Percentiles rank a stretch among this genome's conserved stretches.
Evolutionary conservation across 257 asterid species (phyloP).

Genomic region (Solanum pennellii): DNA sequence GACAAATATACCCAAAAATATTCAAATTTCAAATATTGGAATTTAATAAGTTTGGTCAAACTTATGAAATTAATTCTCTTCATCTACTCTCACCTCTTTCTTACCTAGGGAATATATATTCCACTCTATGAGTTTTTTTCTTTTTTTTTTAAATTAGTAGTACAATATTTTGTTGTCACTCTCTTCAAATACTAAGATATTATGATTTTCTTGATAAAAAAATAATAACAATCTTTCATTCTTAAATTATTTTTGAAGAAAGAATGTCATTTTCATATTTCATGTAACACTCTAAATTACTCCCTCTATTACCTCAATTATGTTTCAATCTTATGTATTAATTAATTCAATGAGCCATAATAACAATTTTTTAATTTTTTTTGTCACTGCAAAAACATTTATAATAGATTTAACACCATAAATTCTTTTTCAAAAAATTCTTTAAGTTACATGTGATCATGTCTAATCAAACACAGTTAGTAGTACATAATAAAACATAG

Average conservation of each 20-base stretch:
- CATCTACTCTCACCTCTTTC: not conserved
- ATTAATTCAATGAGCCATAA: not conserved
- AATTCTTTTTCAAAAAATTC: not conserved
- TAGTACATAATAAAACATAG: not conserved
- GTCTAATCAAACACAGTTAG: not conserved
- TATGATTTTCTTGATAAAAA: no score
- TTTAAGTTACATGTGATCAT: not conserved
- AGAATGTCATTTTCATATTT: not conserved
- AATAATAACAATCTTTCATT: not conserved
- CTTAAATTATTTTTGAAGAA: no score
- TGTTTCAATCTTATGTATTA: not conserved
- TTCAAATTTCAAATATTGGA: not conserved
- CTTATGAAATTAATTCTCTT: not conserved
- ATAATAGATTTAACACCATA: not conserved
- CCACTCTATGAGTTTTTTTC: conserved; percentile 11
- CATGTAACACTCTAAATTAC: not conserved
- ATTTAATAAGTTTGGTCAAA: conserved; percentile 9
- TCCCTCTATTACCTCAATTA: not conserved
- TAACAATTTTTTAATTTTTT: no score
- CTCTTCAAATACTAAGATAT: not conserved
- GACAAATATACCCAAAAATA: not conserved
- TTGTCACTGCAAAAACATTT: not conserved
- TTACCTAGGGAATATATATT: conserved; percentile 21
- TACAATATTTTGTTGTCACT: conserved; percentile 13
- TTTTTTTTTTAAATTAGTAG: not conserved